Base-by-base conservation (phyloP, 768 basidiomycete genomes). In the Sistotremastrum suecicum region DNA sequence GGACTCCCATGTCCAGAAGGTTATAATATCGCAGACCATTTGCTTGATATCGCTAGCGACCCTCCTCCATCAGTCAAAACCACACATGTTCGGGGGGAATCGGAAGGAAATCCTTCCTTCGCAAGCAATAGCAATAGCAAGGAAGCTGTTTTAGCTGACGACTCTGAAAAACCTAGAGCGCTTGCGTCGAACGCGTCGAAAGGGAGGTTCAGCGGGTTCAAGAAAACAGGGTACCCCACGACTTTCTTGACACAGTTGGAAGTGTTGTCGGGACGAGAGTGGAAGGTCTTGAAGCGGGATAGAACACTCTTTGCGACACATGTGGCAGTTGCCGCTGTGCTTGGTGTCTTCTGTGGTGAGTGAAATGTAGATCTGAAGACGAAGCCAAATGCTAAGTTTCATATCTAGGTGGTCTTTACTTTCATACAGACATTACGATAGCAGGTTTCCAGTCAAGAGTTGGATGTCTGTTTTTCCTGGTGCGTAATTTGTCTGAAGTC, bases 401-500 rank as follows among this genome's bases (percentile, higher is more conserved):
- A 6, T 48, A 3, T 39, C 10, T 46, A 83, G 85, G 89, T 47
- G 91, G 92, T 0, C 60, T 94, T 46, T 95, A 92, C 59, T 97
- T 69, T 63, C 59, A 90, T 31, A 90, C 87, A 0, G 75, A 71
- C 34, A 64, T 74, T 12, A 82, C 76, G 3, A 94, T 95, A 50
- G 85, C 90, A 29, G 91, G 91, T 1, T 95, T 95, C 70, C 91
- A 95, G 59, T 83, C 83, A 35, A 74, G 92, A 32, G 74, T 98
- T n/a, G 92, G 92, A 32, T 87, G 83, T 52, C 62, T 98, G 37
- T 95, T 98, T 71, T 98, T 98, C 76, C 59, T 95, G 55, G 85
- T 85, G 52, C 28, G 59, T 54, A 30, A 5, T 38, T 29, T 29
- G 7, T 8, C 38, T 43, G 12, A 11, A 32, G 29, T 39, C 42